Percentiles rank a stretch among this genome's conserved stretches.
Evolutionary conservation across 2,329 filamentous ascomycete genomes (phyloP).

Genomic region (Colletotrichum shisoi): DNA sequence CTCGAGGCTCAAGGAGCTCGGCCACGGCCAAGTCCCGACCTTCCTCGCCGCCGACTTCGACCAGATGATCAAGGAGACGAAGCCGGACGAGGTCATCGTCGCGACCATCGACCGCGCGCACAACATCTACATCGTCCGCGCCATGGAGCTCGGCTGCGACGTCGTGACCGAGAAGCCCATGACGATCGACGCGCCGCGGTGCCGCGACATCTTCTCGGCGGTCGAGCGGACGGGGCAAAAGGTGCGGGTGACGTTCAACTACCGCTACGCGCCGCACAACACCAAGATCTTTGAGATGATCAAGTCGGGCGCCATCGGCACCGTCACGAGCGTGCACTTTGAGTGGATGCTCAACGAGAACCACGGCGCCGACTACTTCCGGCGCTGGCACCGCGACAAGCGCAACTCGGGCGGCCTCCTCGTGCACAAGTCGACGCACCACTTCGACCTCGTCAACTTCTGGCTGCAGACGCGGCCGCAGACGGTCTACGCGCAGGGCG

Average conservation of each 20-base stretch:
- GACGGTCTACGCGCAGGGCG: slow-evolving; percentile 57
- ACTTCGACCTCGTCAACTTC: slow-evolving; percentile 62
- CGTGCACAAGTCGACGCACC: slow-evolving; percentile 61
- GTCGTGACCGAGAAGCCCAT: slow-evolving; percentile 62
- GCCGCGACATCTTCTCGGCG: slow-evolving; percentile 62
- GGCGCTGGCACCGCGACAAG: slow-evolving; percentile 61
- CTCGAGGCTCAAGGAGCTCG: slow-evolving; percentile 55
- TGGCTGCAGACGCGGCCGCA: slow-evolving; percentile 56
- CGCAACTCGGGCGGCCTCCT: slow-evolving; percentile 57
- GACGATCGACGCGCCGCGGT: slow-evolving; percentile 61
- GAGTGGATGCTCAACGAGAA: slow-evolving; percentile 61
- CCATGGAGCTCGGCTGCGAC: slow-evolving; percentile 60
- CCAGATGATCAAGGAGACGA: slow-evolving; percentile 63
- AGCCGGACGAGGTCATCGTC: slow-evolving; percentile 68
- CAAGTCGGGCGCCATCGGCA: slow-evolving; percentile 55
- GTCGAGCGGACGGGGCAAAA: slow-evolving; percentile 56
- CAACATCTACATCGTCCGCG: slow-evolving; percentile 66
- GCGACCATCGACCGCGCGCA: slow-evolving; percentile 71
- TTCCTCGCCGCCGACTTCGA: slow-evolving; percentile 65
- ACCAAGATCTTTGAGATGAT: slow-evolving; percentile 58
- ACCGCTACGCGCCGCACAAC: slow-evolving; percentile 61
- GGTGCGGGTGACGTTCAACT: slow-evolving; percentile 60
- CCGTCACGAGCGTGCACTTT: slow-evolving; percentile 57
- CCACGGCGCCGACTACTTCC: slow-evolving; percentile 60
- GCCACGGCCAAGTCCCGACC: slow-evolving; percentile 59